Percentiles rank a stretch among this genome's conserved stretches.
Evolutionary conservation across 345 rosid species (phyloP).

Genomic region (Dimocarpus longan): DNA sequence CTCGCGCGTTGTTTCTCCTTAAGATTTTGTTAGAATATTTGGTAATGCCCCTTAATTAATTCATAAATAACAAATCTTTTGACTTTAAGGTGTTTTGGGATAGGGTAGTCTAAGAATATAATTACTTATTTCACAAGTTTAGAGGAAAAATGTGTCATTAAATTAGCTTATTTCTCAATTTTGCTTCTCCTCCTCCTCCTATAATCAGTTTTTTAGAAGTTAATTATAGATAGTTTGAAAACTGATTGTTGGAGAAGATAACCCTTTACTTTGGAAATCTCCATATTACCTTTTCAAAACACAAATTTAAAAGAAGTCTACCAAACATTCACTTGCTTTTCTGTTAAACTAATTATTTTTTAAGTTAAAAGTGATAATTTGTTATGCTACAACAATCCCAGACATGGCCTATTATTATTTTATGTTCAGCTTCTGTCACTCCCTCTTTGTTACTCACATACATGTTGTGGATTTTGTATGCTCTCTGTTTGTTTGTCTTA

Average conservation of each 20-base stretch:
- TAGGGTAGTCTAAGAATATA: neutral
- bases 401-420: neutral
- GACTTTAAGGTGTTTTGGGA: neutral
- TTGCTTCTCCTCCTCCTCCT: no score
- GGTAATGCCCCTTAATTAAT: neutral
- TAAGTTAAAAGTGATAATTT: neutral
- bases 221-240: neutral
- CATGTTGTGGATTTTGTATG: neutral
- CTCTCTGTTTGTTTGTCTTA: neutral
- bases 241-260: no score
- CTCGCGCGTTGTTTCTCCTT: neutral
- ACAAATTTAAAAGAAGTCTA: no score
- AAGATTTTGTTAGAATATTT: neutral
- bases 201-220: neutral
- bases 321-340: neutral
- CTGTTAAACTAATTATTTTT: neutral
- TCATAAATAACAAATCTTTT: neutral
- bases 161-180: neutral
- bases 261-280: neutral
- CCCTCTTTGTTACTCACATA: no score
- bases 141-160: neutral
- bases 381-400: neutral
- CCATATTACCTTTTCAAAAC: neutral
- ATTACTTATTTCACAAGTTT: neutral
- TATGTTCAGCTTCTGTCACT: neutral